Base-by-base conservation (phyloP, 1,284 basidiomycete genomes). In the Cystobasidium slooffiae region DNA sequence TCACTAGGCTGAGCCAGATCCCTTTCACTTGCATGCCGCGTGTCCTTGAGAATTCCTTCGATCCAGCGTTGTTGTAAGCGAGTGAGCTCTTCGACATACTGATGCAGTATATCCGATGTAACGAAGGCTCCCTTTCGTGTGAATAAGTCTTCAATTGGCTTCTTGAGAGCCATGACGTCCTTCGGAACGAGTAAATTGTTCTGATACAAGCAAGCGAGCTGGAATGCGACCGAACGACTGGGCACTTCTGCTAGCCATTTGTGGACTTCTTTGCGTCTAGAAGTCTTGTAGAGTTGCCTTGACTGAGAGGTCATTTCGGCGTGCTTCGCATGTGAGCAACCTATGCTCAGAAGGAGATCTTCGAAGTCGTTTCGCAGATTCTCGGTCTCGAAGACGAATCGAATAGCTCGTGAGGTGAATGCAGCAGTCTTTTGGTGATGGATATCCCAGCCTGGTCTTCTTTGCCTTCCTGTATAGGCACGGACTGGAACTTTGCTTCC, bases 11-110 rank as follows among this genome's bases (percentile, higher is more conserved):
- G 63, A 10, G 31, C 31, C 10, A 73, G 62, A 9, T 72, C 61
- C 46, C 49, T 72, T 20, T 73, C 52, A 41, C 44, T 65, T 9
- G 41, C 47, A 24, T 62, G 39, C 10, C 62, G 39, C 20, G 39
- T 55, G 53, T 73, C 70, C 24, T 73, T 65, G n/a, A 59, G 9
- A 22, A 73, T 73, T 1, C 70, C 37, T 41, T 73, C 62, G 18
- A 56, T 47, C 70, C 70, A 73, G 18, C 58, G n/a, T 41, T 75
- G 47, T n/a, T 69, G 52, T 22, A 75, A 20, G 1, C 52, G 55
- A 41, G 51, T 65, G 16, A 75, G 51, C 24, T 75, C 74, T 46
- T 75, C 66, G n/a, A 68, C 74, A 31, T 62, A 64, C 24, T 75
- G 74, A 49, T 75, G 66, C 6, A 75, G 51, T 16, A 68, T 51